Evolutionary conservation across 1,139 yeast species (phyloP).

Genomic region (Maudiozyma humilis): DNA sequence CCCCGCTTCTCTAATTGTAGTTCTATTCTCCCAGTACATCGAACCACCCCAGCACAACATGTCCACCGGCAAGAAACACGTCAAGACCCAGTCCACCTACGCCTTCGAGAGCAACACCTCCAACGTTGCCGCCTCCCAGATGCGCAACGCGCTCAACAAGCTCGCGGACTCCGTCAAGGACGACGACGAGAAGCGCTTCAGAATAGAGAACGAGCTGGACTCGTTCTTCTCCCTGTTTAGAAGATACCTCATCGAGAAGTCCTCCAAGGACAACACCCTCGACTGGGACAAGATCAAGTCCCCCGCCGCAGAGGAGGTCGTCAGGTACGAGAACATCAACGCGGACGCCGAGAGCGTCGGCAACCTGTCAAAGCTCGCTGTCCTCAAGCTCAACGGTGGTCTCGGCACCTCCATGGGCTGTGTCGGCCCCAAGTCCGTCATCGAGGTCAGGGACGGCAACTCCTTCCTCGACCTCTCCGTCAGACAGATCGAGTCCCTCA

Average conservation of each 20-base stretch:
- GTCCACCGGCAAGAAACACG: slow-evolving; percentile 46
- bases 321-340: slow-evolving; percentile 52
- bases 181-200: slow-evolving; percentile 46
- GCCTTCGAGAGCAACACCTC: slow-evolving; percentile 95
- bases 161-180: slow-evolving; percentile 68
- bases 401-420: slow-evolving; percentile 99
- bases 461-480: slow-evolving; percentile 91
- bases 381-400: slow-evolving; percentile 93
- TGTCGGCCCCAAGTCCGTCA: slow-evolving; percentile 96
- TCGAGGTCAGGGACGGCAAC: slow-evolving; percentile 97
- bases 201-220: slow-evolving; percentile 90
- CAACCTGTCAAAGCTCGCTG: slow-evolving; percentile 83
- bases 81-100: slow-evolving; percentile 57
- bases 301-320: slow-evolving; percentile 82
- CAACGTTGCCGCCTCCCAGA: slow-evolving; percentile 92
- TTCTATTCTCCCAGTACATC: background rate
- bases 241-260: slow-evolving; percentile 84
- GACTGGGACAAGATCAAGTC: slow-evolving; percentile 96
- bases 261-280: slow-evolving; percentile 62
- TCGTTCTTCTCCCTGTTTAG: slow-evolving; percentile 88
- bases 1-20: background rate
- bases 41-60: too few species aligned
- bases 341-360: slow-evolving; percentile 29
- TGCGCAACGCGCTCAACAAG: slow-evolving; percentile 91
- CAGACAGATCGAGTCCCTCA: slow-evolving; percentile 92